Evolutionary conservation across 2,329 filamentous ascomycete species (phyloP).

Genomic region (Claviceps capensis): DNA sequence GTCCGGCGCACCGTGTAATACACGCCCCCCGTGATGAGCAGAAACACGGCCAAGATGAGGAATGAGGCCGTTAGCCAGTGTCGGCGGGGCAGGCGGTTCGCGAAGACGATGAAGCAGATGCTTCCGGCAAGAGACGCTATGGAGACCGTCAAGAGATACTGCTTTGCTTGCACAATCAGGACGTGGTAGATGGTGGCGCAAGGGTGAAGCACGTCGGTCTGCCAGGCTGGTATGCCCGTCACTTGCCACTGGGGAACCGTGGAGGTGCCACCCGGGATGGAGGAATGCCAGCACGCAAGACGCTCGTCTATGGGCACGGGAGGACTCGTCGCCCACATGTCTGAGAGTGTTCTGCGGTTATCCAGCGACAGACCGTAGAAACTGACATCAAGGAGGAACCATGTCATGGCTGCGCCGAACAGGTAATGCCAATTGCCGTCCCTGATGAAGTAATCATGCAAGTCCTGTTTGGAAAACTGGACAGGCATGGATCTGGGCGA

Average conservation of each 20-base stretch:
- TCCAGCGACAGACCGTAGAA: constrained; percentile 40
- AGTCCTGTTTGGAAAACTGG: constrained; percentile 34
- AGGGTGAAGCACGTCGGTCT: constrained; percentile 32
- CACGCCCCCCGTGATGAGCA: constrained; percentile 34
- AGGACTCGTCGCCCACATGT: constrained; percentile 23
- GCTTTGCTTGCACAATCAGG: constrained; percentile 36
- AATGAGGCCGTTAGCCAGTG: constrained; percentile 37
- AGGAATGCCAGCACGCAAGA: constrained; percentile 35
- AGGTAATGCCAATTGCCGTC: constrained; percentile 23
- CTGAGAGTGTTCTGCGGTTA: constrained; percentile 23
- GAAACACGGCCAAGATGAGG: constrained; percentile 29
- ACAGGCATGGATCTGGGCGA: constrained; percentile 26
- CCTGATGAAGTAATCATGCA: constrained; percentile 36
- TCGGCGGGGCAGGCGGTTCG: constrained; percentile 33
- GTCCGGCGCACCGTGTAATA: constrained; percentile 34
- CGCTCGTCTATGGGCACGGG: constrained; percentile 20
- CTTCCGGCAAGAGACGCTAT: constrained; percentile 37
- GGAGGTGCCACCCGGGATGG: constrained; percentile 27
- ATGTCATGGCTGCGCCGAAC: constrained; percentile 29
- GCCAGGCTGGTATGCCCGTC: constrained; percentile 31
- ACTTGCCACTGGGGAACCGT: constrained; percentile 27
- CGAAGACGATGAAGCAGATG: constrained; percentile 32
- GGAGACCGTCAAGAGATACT: constrained; percentile 38
- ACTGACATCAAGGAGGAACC: constrained; percentile 40
- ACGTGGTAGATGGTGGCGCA: constrained; percentile 40